phyloP scores from a whole-genome alignment of 73 alveolate genomes.

The Tetrahymena malaccensis region DNA sequence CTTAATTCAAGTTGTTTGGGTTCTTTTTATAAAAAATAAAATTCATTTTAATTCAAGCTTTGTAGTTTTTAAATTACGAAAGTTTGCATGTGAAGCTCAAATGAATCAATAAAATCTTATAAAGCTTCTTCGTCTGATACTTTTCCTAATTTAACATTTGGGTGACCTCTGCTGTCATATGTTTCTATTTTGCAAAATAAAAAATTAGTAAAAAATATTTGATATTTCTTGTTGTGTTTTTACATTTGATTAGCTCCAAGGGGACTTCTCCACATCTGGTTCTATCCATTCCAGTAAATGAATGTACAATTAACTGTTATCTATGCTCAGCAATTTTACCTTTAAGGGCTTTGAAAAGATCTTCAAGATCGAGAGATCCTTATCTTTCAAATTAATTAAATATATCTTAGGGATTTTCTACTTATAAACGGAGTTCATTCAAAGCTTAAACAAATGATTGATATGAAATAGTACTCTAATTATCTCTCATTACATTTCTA shows the following conservation, averaged over 20 bases:
- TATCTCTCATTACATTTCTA: conserved; percentile 60
- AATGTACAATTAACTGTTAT: conserved; percentile 42
- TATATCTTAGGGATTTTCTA: conserved; percentile 56
- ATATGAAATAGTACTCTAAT: conserved; percentile 75
- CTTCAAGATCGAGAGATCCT: conserved; percentile 81
- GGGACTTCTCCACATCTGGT: conserved; percentile 35
- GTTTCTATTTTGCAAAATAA: conserved; percentile 32
- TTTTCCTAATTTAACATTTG: conserved; percentile 71
- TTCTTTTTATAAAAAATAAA: conserved; percentile 48
- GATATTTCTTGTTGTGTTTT: conserved; percentile 34
- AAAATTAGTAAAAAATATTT: conserved; percentile 25
- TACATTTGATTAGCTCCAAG: conserved; percentile 28
- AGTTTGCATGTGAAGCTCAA: conserved; percentile 65
- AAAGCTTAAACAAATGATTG: conserved; percentile 68
- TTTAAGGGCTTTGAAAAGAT: conserved; percentile 73
- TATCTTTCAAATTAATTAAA: conserved; percentile 69
- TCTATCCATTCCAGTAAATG: conserved; percentile 53
- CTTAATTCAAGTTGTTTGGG: conserved; percentile 51
- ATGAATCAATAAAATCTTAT: conserved; percentile 73
- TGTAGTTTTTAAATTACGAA: background rate
- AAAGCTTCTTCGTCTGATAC: conserved; percentile 68
- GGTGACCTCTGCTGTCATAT: conserved; percentile 67
- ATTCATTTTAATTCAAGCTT: background rate
- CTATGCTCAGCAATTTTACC: conserved; percentile 77
- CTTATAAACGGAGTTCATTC: conserved; percentile 21